A percentile compares a stretch with the other conserved stretches of the same genome.
Conservation (phyloP, 2,329 filamentous ascomycete species). For the Aciculosporium take region DNA sequence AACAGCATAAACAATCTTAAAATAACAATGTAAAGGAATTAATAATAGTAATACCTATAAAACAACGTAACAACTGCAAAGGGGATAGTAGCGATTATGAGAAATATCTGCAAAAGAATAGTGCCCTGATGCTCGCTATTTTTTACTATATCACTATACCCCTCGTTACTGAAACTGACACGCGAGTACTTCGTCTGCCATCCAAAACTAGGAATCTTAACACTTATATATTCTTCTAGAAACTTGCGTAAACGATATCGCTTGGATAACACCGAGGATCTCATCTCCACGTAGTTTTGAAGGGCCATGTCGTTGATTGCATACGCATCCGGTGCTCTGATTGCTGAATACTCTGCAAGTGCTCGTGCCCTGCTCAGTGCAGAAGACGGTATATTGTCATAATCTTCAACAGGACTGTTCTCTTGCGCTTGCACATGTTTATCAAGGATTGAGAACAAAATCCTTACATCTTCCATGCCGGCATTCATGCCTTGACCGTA, state of each 20-base stretch:
- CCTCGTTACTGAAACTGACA: conserved; percentile 85
- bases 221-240: conserved; percentile 70
- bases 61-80: conserved; percentile 14
- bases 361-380: conserved; percentile 46
- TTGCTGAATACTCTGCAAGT: conserved; percentile 58
- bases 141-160: conserved; percentile 69
- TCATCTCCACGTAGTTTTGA: conserved; percentile 90
- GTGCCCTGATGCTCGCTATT: conserved; percentile 55
- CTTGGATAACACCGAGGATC: conserved; percentile 63
- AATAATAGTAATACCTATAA: no score
- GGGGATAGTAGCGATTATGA: conserved; percentile 21
- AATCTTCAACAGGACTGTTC: conserved; percentile 23
- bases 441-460: conserved; percentile 74
- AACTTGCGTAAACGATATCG: conserved; percentile 70
- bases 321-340: conserved; percentile 65
- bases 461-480: conserved; percentile 82
- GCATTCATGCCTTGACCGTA: conserved; percentile 98
- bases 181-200: conserved; percentile 89
- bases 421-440: conserved; percentile 38
- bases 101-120: conserved; percentile 35
- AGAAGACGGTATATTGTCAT: conserved; percentile 28
- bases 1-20: no score
- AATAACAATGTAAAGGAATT: no score
- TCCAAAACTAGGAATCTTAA: conserved; percentile 61
- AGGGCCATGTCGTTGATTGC: conserved; percentile 87